Evolutionary conservation across 2,329 filamentous ascomycete species (phyloP), one percentile per base, ranked within the genome.

Genomic region (Aspergillus caelatus): DNA sequence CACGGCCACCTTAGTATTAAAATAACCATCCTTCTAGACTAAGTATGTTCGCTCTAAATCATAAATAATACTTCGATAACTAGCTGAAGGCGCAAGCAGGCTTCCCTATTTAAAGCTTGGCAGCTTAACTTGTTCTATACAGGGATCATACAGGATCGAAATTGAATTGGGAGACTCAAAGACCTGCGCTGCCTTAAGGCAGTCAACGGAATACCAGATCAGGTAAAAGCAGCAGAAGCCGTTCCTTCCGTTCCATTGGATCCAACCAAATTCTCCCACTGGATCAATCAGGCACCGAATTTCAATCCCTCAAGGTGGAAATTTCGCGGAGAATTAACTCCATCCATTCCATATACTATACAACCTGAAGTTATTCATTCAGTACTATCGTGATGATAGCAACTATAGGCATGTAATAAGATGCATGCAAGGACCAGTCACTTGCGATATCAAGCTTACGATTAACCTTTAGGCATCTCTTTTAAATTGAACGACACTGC

Each of bases 101-200:
- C 52, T 55, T 55, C 52, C 36, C 32, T 30, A 55, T 55, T 55
- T 55, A 6, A 36, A 39, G 52, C 52, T 55, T 52, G 48, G 48
- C 48, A 34, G 16, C 23, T 28, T n/a, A n/a, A 52, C 26, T 19
- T 30, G 14, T 41, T 41, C 39, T 19, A 41, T 9, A n/a, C 10
- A 3, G 11, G 2, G 2, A 11, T 11, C 32, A 34, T 11, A 34
- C 10, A 34, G 10, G 10, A 34, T 4, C 11, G 9, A 10, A 11
- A 34, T 26, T 26, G 26, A 11, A 34, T 26, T 26, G 26, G 26
- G 26, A 26, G 3, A 26, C 4, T 26, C 26, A 26, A 26, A 26
- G 26, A 26, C 26, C 26, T 7, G 12, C 26, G 34, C 34, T 41
- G 39, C 39, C 16, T 41, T 41, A 41, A 41, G 39, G 39, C 19